Evolutionary conservation across 495 filamentous ascomycete species (phyloP).

Genomic region (Monascus purpureus): DNA sequence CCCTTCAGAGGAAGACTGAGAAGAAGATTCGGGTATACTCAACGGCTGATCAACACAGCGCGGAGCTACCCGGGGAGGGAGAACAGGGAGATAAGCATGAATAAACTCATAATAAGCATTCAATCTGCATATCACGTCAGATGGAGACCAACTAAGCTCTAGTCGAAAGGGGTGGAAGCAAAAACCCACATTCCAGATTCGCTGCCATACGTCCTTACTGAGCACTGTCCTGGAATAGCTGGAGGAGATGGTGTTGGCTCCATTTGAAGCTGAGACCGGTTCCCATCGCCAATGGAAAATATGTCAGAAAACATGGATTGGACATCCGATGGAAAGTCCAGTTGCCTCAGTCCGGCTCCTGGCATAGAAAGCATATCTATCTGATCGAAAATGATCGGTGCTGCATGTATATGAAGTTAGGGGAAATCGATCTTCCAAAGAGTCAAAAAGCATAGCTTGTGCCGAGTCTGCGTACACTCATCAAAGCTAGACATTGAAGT

Average conservation of each 20-base stretch:
- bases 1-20: constrained; percentile 28
- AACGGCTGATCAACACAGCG: constrained; percentile 30
- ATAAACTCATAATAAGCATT: constrained; percentile 49
- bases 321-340: constrained; percentile 25
- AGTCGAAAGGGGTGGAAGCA: neutral
- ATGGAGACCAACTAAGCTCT: neutral
- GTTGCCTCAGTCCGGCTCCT: constrained; percentile 26
- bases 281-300: constrained; percentile 14
- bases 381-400: constrained; percentile 25
- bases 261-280: constrained; percentile 15
- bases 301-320: constrained; percentile 24
- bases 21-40: constrained; percentile 24
- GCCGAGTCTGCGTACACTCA: constrained; percentile 16
- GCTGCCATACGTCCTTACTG: constrained; percentile 28
- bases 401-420: constrained; percentile 9
- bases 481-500: constrained; percentile 18
- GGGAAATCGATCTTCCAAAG: neutral
- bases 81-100: constrained; percentile 43
- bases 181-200: constrained; percentile 27
- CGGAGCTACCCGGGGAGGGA: constrained; percentile 35
- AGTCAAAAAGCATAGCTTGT: neutral
- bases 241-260: constrained; percentile 19
- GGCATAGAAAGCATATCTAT: constrained; percentile 31
- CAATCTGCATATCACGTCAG: constrained; percentile 26
- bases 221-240: constrained; percentile 10